These are phyloP conservation scores for Kodamaea suecica DNA, from an alignment of 1,139 yeast genomes.

Conservation along the genomic window DNA sequence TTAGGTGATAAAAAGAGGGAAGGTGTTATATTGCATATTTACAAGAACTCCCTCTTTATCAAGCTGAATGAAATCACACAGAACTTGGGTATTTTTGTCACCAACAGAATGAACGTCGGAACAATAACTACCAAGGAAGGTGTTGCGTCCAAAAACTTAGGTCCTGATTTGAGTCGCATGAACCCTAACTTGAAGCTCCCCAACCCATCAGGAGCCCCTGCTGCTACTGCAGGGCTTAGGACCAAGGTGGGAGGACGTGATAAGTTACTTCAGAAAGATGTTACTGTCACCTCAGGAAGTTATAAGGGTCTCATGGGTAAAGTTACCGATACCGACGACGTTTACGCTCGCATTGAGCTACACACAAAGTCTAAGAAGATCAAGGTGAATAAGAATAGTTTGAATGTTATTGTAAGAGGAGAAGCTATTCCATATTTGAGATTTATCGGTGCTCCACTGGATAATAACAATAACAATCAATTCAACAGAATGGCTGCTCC, in stretches of 20 bases:
- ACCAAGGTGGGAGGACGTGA: slow-evolving; percentile 71
- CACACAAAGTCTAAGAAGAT: slow-evolving; percentile 89
- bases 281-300: slow-evolving; percentile 83
- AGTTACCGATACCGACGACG: slow-evolving; percentile 90
- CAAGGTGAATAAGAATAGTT: slow-evolving; percentile 74
- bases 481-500: slow-evolving; percentile 35
- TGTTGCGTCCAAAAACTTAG: slow-evolving; percentile 50
- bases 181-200: slow-evolving; percentile 70
- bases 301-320: slow-evolving; percentile 94
- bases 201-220: slow-evolving; percentile 30
- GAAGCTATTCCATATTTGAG: slow-evolving; percentile 77
- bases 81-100: slow-evolving; percentile 89
- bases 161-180: slow-evolving; percentile 76
- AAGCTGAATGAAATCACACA: slow-evolving; percentile 77
- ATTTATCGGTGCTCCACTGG: slow-evolving; percentile 50
- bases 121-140: slow-evolving; percentile 84
- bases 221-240: slow-evolving; percentile 57
- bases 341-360: slow-evolving; percentile 84
- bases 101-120: slow-evolving; percentile 69
- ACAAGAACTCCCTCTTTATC: slow-evolving; percentile 73
- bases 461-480: slow-evolving; percentile 13
- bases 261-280: slow-evolving; percentile 75
- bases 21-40: slow-evolving; percentile 84
- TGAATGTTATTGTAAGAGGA: slow-evolving; percentile 66
- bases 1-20: slow-evolving; percentile 68